Percentiles rank a stretch among this genome's conserved stretches.
These are phyloP conservation scores for Fusarium solani-melongenae DNA, from an alignment of 2,329 filamentous ascomycete genomes.

Conservation along the genomic window DNA sequence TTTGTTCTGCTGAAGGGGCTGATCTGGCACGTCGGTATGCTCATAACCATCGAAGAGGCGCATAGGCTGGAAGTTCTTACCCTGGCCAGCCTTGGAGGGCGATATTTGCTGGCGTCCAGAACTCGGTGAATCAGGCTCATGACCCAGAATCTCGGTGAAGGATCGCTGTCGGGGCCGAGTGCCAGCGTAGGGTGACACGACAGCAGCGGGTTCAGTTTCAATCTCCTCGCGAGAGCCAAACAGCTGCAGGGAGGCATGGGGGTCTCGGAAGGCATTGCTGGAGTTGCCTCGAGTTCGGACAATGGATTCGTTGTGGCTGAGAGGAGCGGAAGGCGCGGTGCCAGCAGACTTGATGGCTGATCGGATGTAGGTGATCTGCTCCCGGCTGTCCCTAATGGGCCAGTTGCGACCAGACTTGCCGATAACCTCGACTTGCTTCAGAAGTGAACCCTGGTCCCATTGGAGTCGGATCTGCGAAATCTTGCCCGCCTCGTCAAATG, in stretches of 20 bases:
- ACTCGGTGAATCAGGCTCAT: conserved; percentile 62
- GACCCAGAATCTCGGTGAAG: conserved; percentile 77
- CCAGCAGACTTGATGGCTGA: conserved; percentile 65
- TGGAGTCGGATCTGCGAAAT: conserved; percentile 89
- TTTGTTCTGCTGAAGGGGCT: conserved; percentile 55
- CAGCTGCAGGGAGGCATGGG: conserved; percentile 78
- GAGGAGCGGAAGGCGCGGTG: conserved; percentile 46
- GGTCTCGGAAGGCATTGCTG: conserved; percentile 67
- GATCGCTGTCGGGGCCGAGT: conserved; percentile 72
- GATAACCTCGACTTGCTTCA: conserved; percentile 95
- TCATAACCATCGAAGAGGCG: conserved; percentile 72
- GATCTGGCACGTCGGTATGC: conserved; percentile 54
- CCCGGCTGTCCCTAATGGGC: conserved; percentile 89
- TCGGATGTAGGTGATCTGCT: conserved; percentile 83
- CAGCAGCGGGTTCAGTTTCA: conserved; percentile 58
- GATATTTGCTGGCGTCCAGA: conserved; percentile 62
- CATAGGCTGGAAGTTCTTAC: conserved; percentile 71
- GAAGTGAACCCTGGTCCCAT: conserved; percentile 94
- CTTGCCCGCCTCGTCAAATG: conserved; percentile 79
- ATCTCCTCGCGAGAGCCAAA: conserved; percentile 77
- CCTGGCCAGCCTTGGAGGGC: conserved; percentile 62
- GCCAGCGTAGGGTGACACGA: conserved; percentile 72
- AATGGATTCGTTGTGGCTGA: conserved; percentile 51
- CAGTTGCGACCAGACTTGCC: conserved; percentile 91
- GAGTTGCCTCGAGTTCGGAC: conserved; percentile 63